A percentile compares a stretch with the other conserved stretches of the same genome.
These are phyloP conservation scores for Saussurea involucrata DNA, from an alignment of 129 eudicot genomes.

Conservation along the genomic window DNA sequence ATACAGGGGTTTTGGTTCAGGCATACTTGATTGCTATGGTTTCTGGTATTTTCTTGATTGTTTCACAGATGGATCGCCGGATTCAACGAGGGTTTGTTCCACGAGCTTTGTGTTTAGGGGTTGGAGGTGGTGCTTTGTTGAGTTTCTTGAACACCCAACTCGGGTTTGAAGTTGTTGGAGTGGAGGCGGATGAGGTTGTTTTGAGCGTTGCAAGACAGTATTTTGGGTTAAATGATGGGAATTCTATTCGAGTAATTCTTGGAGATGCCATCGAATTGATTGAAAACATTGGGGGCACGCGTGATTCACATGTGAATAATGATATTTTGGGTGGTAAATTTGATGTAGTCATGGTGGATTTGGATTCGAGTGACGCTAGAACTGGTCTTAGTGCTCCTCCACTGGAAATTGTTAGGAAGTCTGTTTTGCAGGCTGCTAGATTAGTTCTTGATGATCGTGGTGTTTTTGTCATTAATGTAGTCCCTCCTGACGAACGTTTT, in stretches of 20 bases:
- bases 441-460: conserved; percentile 53
- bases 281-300: neutral
- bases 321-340: conserved; percentile 32
- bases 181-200: conserved; percentile 76
- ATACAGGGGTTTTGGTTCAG: conserved; percentile 60
- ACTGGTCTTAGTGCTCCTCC: conserved; percentile 70
- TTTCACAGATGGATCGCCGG: conserved; percentile 30
- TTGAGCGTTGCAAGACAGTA: conserved; percentile 49
- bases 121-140: conserved; percentile 92
- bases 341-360: conserved; percentile 85
- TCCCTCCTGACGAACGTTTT: conserved; percentile 36
- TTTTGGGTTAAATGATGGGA: conserved; percentile 55
- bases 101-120: conserved; percentile 75
- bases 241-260: conserved; percentile 31
- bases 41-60: conserved; percentile 56
- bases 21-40: conserved; percentile 87
- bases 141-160: conserved; percentile 44
- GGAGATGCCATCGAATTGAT: conserved; percentile 60
- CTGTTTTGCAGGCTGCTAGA: conserved; percentile 43
- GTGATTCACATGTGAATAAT: neutral
- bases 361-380: conserved; percentile 82
- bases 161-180: conserved; percentile 74
- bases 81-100: conserved; percentile 40
- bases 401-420: conserved; percentile 45
- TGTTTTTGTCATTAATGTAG: conserved; percentile 60